These are phyloP conservation scores for Alliaria petiolata DNA, from an alignment of 345 rosid genomes.

Conservation along the genomic window DNA sequence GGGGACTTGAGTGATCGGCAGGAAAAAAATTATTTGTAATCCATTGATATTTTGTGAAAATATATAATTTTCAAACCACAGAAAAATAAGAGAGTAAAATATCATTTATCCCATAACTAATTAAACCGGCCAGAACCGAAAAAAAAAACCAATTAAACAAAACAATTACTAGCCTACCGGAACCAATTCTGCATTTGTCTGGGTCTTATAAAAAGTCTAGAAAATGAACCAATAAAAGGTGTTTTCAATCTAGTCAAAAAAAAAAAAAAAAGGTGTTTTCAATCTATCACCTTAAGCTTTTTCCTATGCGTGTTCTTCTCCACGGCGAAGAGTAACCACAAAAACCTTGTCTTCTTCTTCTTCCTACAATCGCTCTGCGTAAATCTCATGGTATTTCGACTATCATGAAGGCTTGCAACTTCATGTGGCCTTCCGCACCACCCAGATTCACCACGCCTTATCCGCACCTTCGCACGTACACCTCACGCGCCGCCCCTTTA, in stretches of 20 bases:
- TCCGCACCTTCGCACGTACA: constrained; percentile 15
- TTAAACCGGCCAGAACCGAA: no score
- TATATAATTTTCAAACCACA: no score
- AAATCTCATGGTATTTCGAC: constrained; percentile 21
- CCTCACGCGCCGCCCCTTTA: constrained; percentile 18
- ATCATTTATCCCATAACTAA: no score
- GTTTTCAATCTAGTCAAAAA: no score
- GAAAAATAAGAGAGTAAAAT: no score
- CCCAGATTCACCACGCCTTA: constrained; percentile 18
- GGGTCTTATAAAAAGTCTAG: background rate
- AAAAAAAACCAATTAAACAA: no score
- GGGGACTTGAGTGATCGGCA: no score
- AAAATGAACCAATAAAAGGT: background rate
- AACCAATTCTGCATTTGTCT: background rate
- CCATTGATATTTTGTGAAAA: no score
- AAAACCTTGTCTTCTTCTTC: background rate
- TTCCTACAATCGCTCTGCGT: background rate
- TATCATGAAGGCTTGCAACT: constrained; percentile 23
- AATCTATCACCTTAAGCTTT: background rate
- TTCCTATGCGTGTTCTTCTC: constrained; percentile 1
- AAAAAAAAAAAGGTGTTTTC: no score
- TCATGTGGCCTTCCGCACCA: constrained; percentile 25
- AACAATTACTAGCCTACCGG: background rate
- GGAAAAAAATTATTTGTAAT: no score
- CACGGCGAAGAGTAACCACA: constrained; percentile 1